Conservation (phyloP, 495 filamentous ascomycete genomes). For the Hypoxylon trugodes region DNA sequence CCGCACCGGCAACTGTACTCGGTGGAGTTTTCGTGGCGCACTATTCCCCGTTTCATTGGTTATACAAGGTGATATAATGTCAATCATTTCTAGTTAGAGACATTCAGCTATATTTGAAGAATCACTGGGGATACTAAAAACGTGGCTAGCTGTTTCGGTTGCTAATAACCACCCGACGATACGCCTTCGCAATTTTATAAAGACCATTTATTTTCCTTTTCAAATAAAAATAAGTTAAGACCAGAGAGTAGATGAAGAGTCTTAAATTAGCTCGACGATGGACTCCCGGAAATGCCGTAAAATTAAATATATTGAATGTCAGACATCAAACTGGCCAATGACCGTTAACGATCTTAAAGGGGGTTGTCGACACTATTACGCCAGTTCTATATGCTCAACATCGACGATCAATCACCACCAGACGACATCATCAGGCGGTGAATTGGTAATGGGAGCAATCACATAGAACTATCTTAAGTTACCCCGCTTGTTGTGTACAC, state of each 20-base stretch:
- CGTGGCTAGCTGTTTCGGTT: background rate
- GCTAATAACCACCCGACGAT: slow-evolving; percentile 3
- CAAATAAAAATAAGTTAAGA: background rate
- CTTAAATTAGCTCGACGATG: background rate
- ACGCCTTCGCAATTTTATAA: background rate
- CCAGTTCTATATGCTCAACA: background rate
- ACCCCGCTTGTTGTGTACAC: slow-evolving; percentile 8
- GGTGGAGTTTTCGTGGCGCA: background rate
- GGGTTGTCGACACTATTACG: background rate
- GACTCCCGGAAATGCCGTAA: background rate
- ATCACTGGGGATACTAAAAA: background rate
- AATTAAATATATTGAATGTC: background rate
- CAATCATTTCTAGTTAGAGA: slow-evolving; percentile 15
- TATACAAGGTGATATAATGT: background rate
- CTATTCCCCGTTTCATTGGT: slow-evolving; percentile 5
- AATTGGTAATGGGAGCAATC: slow-evolving; percentile 1
- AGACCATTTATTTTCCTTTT: slow-evolving; percentile 8
- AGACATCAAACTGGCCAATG: slow-evolving; percentile 1
- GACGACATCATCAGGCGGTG: slow-evolving; percentile 1
- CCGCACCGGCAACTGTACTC: background rate
- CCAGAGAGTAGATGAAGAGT: background rate
- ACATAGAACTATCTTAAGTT: background rate
- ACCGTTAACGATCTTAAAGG: background rate
- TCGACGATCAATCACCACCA: background rate
- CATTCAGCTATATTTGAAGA: slow-evolving; percentile 21